These are phyloP conservation scores for Apophysomyces variabilis DNA, from an alignment of 371 early-diverging fungal species.

Conservation along the genomic window DNA sequence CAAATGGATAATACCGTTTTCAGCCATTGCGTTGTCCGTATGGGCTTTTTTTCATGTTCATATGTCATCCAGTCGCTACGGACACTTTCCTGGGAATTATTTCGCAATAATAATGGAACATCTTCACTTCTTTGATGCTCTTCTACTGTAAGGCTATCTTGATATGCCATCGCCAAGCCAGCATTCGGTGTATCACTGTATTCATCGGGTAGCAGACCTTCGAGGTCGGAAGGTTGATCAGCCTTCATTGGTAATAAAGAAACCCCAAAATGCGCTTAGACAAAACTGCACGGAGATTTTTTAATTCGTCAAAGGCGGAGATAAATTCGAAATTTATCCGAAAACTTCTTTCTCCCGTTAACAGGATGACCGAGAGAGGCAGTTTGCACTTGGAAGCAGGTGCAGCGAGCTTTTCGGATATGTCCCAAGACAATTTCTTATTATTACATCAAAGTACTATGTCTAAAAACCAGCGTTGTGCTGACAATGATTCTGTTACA, in stretches of 20 bases:
- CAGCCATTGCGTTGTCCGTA: not conserved
- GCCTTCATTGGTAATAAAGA: not conserved
- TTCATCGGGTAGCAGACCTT: not conserved
- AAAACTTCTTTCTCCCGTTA: no score
- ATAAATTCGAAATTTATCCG: no score
- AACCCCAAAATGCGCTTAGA: not conserved
- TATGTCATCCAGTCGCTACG: not conserved
- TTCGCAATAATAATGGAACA: not conserved
- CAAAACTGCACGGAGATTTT: not conserved
- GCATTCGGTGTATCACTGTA: not conserved
- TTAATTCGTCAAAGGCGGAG: no score
- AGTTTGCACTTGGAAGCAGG: no score
- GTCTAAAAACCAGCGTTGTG: no score
- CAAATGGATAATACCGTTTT: not conserved
- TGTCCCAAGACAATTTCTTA: no score
- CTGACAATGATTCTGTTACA: no score
- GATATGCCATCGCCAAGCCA: not conserved
- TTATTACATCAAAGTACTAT: no score
- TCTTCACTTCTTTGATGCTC: conserved; percentile 2
- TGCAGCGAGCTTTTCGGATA: no score
- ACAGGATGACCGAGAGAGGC: no score
- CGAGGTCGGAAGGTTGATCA: not conserved
- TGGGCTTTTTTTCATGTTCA: not conserved
- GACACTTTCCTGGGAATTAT: not conserved
- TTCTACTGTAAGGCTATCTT: not conserved